These are phyloP conservation scores for Colletotrichum navitas DNA, from an alignment of 2,329 filamentous ascomycete genomes.

Conservation along the genomic window DNA sequence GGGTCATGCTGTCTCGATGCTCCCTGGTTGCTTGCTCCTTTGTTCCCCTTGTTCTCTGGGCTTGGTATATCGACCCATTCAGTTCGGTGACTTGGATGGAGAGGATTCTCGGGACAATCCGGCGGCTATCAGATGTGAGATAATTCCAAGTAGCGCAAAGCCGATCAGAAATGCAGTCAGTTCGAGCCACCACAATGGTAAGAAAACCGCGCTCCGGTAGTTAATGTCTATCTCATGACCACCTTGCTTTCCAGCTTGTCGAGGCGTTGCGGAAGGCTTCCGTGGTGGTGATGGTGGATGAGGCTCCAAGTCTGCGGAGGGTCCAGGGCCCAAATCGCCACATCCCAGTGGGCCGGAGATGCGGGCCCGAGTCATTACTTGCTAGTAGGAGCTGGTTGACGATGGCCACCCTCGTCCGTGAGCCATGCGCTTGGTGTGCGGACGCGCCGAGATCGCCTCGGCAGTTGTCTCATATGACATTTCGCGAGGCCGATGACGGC, in stretches of 20 bases:
- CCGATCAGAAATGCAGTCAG: background rate
- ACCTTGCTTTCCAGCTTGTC: background rate
- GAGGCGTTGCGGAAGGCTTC: constrained; percentile 27
- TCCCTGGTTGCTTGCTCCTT: background rate
- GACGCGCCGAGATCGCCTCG: constrained; percentile 41
- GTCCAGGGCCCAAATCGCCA: constrained; percentile 33
- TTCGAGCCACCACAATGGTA: no score
- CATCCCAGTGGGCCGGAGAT: constrained; percentile 34
- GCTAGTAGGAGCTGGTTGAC: background rate
- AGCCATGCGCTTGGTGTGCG: background rate
- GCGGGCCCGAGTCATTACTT: constrained; percentile 37
- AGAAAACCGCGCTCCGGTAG: background rate
- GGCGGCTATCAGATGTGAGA: background rate
- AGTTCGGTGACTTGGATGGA: background rate
- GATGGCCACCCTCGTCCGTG: constrained; percentile 2
- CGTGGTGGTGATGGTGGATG: constrained; percentile 13
- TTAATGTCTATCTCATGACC: background rate
- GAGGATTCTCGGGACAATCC: no score
- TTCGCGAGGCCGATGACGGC: constrained; percentile 37
- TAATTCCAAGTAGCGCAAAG: background rate
- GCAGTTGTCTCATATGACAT: constrained; percentile 32
- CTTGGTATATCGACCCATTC: background rate
- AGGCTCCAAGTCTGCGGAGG: constrained; percentile 29
- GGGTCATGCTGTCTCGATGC: background rate
- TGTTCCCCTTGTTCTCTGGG: background rate